A percentile compares a stretch with the other conserved stretches of the same genome.
phyloP scores from a whole-genome alignment of 2,329 filamentous ascomycete species.

The Diplodia intermedia region DNA sequence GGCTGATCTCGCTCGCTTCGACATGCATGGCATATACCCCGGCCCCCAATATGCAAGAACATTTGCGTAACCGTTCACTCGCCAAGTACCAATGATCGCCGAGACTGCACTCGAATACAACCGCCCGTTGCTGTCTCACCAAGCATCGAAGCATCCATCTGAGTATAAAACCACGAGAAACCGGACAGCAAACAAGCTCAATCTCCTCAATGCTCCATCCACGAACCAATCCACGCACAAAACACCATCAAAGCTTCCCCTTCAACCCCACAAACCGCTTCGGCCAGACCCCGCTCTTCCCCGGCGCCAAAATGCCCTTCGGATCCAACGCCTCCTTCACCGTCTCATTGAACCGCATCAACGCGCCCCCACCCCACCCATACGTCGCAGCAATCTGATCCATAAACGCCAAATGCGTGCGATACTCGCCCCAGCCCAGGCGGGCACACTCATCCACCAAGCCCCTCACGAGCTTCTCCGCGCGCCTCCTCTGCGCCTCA shows the following conservation, averaged over 20 bases:
- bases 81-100: not conserved
- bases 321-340: conserved; percentile 57
- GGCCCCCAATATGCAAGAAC: no score
- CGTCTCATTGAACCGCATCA: conserved; percentile 54
- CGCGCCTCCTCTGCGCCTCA: conserved; percentile 37
- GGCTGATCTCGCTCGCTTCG: not conserved
- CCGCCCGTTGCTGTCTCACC: not conserved
- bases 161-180: no score
- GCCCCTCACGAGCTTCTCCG: conserved; percentile 41
- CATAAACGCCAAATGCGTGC: conserved; percentile 56
- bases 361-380: conserved; percentile 52
- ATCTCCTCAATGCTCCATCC: no score
- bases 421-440: conserved; percentile 55
- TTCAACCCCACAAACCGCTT: conserved; percentile 23
- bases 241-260: conserved; percentile 8
- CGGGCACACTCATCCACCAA: conserved; percentile 50
- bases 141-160: no score
- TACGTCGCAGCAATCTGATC: conserved; percentile 58
- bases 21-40: not conserved
- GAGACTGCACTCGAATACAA: not conserved
- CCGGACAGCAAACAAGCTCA: no score
- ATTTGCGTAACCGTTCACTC: not conserved
- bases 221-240: not conserved
- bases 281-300: conserved; percentile 40
- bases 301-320: conserved; percentile 42